Conservation (phyloP, 768 basidiomycete genomes). For the Boletus barrowsii region DNA sequence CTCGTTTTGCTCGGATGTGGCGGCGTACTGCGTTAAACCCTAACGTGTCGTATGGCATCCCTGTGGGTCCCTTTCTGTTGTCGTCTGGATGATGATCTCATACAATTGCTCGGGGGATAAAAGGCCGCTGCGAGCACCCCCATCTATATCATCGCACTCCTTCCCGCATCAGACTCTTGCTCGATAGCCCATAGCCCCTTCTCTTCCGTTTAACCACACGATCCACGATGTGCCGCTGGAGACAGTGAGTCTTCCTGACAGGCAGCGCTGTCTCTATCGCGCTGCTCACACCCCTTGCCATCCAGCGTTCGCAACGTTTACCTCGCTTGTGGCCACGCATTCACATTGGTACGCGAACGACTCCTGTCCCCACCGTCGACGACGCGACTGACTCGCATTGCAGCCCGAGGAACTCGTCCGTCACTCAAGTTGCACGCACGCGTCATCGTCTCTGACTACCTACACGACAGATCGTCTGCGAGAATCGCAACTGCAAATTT, state of each 20-base stretch:
- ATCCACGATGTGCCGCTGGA: slow-evolving; percentile 48
- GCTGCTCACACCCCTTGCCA: background rate
- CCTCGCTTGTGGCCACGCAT: slow-evolving; percentile 45
- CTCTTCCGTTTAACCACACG: background rate
- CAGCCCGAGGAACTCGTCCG: slow-evolving; percentile 40
- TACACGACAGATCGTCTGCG: slow-evolving; percentile 44
- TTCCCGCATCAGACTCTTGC: slow-evolving; percentile 3
- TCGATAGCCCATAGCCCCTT: slow-evolving; percentile 1
- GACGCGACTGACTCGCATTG: slow-evolving; percentile 1
- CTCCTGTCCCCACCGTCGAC: background rate
- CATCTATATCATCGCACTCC: slow-evolving; percentile 7
- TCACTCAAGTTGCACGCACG: background rate
- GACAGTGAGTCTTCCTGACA: slow-evolving; percentile 42
- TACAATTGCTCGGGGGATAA: slow-evolving; percentile 25
- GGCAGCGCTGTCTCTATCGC: background rate
- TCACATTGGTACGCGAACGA: slow-evolving; percentile 38
- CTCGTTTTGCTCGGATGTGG: slow-evolving; percentile 24
- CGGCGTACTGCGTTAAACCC: slow-evolving; percentile 21
- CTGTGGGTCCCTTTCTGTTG: slow-evolving; percentile 19
- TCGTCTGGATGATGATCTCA: slow-evolving; percentile 23
- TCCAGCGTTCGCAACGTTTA: slow-evolving; percentile 47
- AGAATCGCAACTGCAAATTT: slow-evolving; percentile 47
- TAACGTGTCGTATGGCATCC: slow-evolving; percentile 18
- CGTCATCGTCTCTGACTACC: slow-evolving; percentile 8
- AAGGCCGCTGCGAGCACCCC: slow-evolving; percentile 18